A percentile compares a stretch with the other conserved stretches of the same genome.
Conservation (phyloP, 139 green algal genomes). For the Chlamydomonas asymmetrica region DNA sequence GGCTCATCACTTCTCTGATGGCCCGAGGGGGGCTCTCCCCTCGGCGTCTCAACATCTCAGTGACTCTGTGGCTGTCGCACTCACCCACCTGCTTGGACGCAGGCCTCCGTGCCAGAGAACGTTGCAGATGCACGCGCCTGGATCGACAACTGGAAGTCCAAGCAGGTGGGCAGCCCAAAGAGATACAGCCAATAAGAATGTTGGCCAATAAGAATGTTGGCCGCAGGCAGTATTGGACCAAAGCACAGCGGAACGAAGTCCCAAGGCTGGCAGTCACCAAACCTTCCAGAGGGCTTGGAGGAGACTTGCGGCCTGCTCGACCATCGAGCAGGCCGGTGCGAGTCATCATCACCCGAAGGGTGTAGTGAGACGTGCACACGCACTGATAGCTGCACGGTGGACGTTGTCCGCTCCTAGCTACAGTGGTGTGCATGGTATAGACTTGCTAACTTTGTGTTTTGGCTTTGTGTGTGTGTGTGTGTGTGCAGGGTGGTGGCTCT, state of each 20-base stretch:
- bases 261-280: no score
- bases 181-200: no score
- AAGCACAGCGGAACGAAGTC: no score
- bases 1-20: background rate
- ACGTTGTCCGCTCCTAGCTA: no score
- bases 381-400: no score
- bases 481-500: background rate
- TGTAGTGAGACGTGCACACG: no score
- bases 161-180: background rate
- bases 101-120: slow-evolving; percentile 29
- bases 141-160: slow-evolving; percentile 23
- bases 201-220: no score
- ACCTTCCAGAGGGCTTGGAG: no score
- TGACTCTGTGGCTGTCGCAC: background rate
- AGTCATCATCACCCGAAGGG: no score
- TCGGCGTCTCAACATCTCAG: background rate
- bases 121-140: slow-evolving; percentile 22
- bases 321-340: no score
- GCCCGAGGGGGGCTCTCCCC: background rate
- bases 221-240: no score
- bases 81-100: background rate
- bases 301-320: no score
- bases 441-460: background rate
- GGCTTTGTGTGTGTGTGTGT: background rate
- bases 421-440: background rate